Base-by-base conservation (phyloP, 192 early-diverging fungal genomes). In the Cetraspora pellucida region DNA sequence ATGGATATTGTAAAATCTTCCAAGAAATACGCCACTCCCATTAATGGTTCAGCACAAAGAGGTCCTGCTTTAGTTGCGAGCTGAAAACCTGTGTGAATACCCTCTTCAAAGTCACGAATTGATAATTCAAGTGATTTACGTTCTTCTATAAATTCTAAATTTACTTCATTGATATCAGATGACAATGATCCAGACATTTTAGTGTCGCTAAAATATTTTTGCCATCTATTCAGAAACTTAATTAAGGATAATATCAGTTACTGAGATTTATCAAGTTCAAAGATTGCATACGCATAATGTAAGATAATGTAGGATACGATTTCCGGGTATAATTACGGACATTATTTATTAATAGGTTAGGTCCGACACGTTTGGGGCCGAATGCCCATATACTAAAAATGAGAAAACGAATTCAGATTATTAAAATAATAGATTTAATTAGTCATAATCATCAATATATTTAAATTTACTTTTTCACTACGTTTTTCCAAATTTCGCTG, bases 71-170 rank as follows among this genome's bases (percentile, higher is more conserved):
- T 85, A 8, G 95, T 95, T 1, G 95, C 92, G 19, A 98, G 82
- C 85, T 99, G 97, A 89, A 99, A 99, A 6, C 95, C 97, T 45
- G 93, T 91, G 28, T 91, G 84, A 37, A 99, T 86, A 63, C 90
- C 88, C 79, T 93, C 90, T 31, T 95, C 94, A 74, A 94, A 82
- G 79, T 93, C 91, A 63, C 46, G 83, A 79, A 27, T 58, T 1
- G 72, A 43, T 17, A 61, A 10, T 46, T 60, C 37, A 21, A n/a
- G 14, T 23, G 23, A 74, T 28, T 7, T 2, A 46, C 30, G 13
- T 54, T 72, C 50, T 31, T 50, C 28, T 23, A 14, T 0, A 25
- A 54, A n/a, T 11, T 37, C 7, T 37, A 16, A 67, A 1, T 37
- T n/a, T 54, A 37, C 52, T 52, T 30, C 30, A 31, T 72, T 57